Percentiles rank a stretch among this genome's conserved stretches.
Conservation (phyloP, 1,284 basidiomycete genomes). For the Entoloma clypeatum region DNA sequence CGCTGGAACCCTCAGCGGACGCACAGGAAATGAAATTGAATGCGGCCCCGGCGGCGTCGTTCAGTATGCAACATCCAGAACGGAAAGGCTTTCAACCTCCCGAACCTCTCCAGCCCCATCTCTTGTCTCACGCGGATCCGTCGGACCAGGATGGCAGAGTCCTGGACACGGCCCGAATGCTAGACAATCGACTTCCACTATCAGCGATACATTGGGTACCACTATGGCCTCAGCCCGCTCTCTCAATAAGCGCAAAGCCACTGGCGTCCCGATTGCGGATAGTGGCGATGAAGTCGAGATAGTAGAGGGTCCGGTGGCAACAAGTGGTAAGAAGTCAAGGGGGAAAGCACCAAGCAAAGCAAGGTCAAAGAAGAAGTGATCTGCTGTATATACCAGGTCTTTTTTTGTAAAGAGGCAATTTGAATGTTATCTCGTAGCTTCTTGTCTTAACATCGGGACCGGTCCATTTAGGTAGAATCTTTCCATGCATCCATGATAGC, state of each 20-base stretch:
- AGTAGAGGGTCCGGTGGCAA: constrained; percentile 42
- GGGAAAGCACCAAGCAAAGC: constrained; percentile 29
- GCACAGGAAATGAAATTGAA: constrained; percentile 31
- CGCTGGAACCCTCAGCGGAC: constrained; percentile 13
- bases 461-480: no score
- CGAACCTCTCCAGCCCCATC: constrained; percentile 47
- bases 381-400: constrained; percentile 4
- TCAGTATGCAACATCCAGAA: constrained; percentile 3
- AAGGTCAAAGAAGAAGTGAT: constrained; percentile 30
- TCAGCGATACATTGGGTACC: constrained; percentile 40
- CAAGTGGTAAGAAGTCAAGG: constrained; percentile 30
- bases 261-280: constrained; percentile 23
- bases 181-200: constrained; percentile 35
- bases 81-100: constrained; percentile 25
- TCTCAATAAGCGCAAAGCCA: constrained; percentile 46
- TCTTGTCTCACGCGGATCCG: constrained; percentile 40
- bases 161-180: constrained; percentile 34
- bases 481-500: no score
- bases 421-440: no score
- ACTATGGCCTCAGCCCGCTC: constrained; percentile 21
- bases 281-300: constrained; percentile 58
- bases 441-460: no score
- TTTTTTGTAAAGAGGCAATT: no score
- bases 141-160: constrained; percentile 39
- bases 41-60: constrained; percentile 25